phyloP scores from a whole-genome alignment of 2,329 filamentous ascomycete species.

The Aspergillus clavatus region DNA sequence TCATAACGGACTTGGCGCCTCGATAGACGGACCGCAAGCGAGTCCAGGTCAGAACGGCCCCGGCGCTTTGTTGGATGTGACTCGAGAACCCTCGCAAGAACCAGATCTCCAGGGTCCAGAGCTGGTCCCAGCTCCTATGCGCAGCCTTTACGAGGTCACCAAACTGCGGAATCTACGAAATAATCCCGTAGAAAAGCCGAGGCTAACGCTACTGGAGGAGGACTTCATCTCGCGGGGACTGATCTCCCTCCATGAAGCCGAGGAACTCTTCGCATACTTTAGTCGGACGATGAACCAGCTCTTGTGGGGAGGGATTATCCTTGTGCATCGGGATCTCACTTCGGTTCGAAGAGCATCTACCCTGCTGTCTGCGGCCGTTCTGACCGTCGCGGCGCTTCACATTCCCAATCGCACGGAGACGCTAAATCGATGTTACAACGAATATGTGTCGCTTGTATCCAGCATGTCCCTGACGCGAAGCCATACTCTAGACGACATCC shows the following conservation, averaged over 20 bases:
- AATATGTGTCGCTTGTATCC: conserved; percentile 54
- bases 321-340: conserved; percentile 48
- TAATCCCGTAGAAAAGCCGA: conserved; percentile 34
- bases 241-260: conserved; percentile 46
- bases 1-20: conserved; percentile 19
- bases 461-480: conserved; percentile 55
- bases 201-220: conserved; percentile 38
- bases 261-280: conserved; percentile 50
- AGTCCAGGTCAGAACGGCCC: conserved; percentile 24
- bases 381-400: conserved; percentile 56
- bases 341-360: conserved; percentile 53
- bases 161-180: conserved; percentile 43
- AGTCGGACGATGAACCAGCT: conserved; percentile 48
- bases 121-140: conserved; percentile 49
- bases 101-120: conserved; percentile 38
- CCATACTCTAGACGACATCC: conserved; percentile 54
- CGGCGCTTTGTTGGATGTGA: conserved; percentile 39
- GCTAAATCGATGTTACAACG: conserved; percentile 52
- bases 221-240: conserved; percentile 50
- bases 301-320: conserved; percentile 50
- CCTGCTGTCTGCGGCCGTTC: conserved; percentile 51
- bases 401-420: conserved; percentile 51
- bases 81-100: conserved; percentile 44
- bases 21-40: conserved; percentile 26
- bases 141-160: conserved; percentile 52